Evolutionary conservation across 495 filamentous ascomycete genomes (phyloP), one percentile per base, ranked within the genome.

Genomic region (Penicillium soppii): DNA sequence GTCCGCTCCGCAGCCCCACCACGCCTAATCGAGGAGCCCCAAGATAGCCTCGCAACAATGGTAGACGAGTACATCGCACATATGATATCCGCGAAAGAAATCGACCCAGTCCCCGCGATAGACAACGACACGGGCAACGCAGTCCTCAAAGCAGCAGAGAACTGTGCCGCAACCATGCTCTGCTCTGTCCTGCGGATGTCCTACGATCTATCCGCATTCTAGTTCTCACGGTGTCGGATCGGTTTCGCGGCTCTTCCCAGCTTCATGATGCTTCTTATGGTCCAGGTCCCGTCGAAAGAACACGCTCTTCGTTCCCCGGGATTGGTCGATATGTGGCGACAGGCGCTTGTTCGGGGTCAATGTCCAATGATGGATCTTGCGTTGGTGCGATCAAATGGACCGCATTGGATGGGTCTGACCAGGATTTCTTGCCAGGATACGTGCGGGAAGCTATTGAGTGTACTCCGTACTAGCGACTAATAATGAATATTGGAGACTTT

Each of bases 221-320:
- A 51, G 56, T 56, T 55, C 43, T 58, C 47, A 25, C 57, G 53
- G 54, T 51, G 36, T 25, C 51, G 53, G 23, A 55, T 59, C 23
- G 45, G 43, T 12, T 53, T 57, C 17, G 61, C 54, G 3, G 54
- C 56, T 1, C 47, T 49, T 9, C 55, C 51, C 0, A 56, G 49
- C n/a, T 57, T 53, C 22, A 62, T 59, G 33, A 46, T 50, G 30
- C 50, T 57, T 1, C 38, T 55, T 17, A 20, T 58, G 15, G 46
- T 56, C 8, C 52, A 53, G 45, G 46, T 58, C 2, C 61, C 55
- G 2, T 37, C 58, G 2, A 35, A 44, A 32, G 53, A 54, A 9
- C 54, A 58, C 43, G 58, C 47, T 4, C 16, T 52, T 8, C 49
- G 52, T 13, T 42, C 54, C 13, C 47, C 39, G 20, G 38, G 54